These are phyloP conservation scores for Mycena venus DNA, from an alignment of 768 basidiomycete genomes.

Conservation along the genomic window DNA sequence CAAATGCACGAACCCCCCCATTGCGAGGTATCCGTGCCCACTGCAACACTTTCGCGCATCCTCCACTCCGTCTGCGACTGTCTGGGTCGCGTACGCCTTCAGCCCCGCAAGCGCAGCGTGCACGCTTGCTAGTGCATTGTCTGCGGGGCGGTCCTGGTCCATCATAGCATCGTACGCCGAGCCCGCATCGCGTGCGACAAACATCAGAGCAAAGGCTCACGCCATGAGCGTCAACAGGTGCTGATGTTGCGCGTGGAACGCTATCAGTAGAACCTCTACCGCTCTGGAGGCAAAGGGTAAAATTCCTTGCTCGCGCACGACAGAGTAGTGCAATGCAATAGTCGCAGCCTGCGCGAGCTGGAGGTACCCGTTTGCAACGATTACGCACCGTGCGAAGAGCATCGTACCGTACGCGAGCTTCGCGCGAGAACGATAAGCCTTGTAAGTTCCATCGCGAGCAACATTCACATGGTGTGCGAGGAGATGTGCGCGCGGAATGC, in stretches of 20 bases:
- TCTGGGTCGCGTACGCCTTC: conserved; percentile 40
- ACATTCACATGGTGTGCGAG: conserved; percentile 38
- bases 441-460: conserved; percentile 37
- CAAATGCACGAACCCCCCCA: conserved; percentile 40
- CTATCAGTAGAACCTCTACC: conserved; percentile 33
- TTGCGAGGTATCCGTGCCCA: conserved; percentile 39
- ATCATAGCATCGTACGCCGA: conserved; percentile 29
- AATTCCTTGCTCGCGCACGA: conserved; percentile 42
- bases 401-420: conserved; percentile 40
- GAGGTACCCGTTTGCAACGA: conserved; percentile 33
- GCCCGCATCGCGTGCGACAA: conserved; percentile 30
- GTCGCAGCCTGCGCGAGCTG: conserved; percentile 41
- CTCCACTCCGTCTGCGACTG: conserved; percentile 39
- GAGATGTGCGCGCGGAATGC: conserved; percentile 40
- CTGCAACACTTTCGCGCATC: conserved; percentile 44
- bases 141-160: not conserved
- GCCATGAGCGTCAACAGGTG: conserved; percentile 36
- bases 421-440: not conserved
- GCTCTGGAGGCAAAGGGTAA: conserved; percentile 29
- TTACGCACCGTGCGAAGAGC: conserved; percentile 33
- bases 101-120: conserved; percentile 38
- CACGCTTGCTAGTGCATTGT: conserved; percentile 18
- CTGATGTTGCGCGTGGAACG: conserved; percentile 40
- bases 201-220: conserved; percentile 36
- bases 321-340: conserved; percentile 43